A percentile compares a stretch with the other conserved stretches of the same genome.
These are phyloP conservation scores for Cercospora citrullina DNA, from an alignment of 2,329 filamentous ascomycete genomes.

Conservation along the genomic window DNA sequence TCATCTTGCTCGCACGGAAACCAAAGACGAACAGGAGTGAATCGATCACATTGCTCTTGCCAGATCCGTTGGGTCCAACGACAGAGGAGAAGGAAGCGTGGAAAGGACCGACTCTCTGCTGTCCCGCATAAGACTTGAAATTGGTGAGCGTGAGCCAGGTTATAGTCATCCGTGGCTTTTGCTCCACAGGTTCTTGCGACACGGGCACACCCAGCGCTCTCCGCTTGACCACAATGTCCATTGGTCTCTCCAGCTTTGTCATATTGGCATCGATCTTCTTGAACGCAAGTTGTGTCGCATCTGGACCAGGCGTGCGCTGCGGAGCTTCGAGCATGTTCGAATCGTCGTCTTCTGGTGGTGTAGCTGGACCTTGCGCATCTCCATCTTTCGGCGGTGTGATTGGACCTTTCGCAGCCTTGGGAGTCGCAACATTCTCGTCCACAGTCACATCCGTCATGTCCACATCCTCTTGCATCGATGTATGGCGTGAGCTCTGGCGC, in stretches of 20 bases:
- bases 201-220: conserved; percentile 65
- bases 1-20: conserved; percentile 98
- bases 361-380: not conserved
- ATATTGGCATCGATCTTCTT: conserved; percentile 76
- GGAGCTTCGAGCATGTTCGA: conserved; percentile 25
- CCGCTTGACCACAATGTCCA: conserved; percentile 91
- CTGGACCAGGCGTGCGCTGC: conserved; percentile 16
- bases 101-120: conserved; percentile 94
- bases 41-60: conserved; percentile 98
- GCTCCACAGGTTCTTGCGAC: conserved; percentile 70
- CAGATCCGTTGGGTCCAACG: conserved; percentile 95
- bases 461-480: conserved; percentile 24
- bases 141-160: conserved; percentile 90
- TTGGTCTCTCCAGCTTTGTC: conserved; percentile 79
- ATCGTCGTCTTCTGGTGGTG: conserved; percentile 19
- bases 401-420: conserved; percentile 15
- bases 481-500: conserved; percentile 27
- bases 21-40: conserved; percentile 98
- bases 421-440: conserved; percentile 19
- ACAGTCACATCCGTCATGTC: conserved; percentile 29
- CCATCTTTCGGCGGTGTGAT: conserved; percentile 7
- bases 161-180: conserved; percentile 87
- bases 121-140: conserved; percentile 97
- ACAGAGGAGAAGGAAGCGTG: conserved; percentile 97
- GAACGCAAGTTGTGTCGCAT: conserved; percentile 44